These are phyloP conservation scores for Oryza meyeriana DNA, from an alignment of 176 grass and related monocot species.

Conservation along the genomic window DNA sequence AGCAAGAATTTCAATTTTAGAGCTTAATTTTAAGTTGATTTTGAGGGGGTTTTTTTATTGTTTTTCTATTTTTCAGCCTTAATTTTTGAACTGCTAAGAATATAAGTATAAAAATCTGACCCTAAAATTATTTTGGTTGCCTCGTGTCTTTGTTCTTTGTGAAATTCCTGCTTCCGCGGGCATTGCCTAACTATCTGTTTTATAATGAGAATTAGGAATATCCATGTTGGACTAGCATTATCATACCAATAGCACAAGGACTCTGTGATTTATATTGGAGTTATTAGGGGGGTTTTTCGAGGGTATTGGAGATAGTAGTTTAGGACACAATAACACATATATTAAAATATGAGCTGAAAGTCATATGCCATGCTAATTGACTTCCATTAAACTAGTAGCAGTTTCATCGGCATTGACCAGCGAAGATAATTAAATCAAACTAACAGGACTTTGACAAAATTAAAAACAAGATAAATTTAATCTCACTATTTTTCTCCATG, in stretches of 20 bases:
- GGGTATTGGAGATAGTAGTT: neutral
- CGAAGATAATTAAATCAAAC: neutral
- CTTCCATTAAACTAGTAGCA: neutral
- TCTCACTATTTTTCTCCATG: neutral
- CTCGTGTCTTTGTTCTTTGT: neutral
- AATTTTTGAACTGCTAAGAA: no score
- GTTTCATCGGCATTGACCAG: slow-evolving; percentile 8
- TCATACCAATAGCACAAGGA: neutral
- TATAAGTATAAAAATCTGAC: no score
- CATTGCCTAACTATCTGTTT: neutral
- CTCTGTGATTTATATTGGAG: neutral
- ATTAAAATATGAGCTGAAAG: neutral
- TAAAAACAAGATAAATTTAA: neutral
- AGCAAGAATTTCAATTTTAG: no score
- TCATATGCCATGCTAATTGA: neutral
- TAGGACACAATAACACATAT: neutral
- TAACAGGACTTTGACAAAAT: slow-evolving; percentile 9
- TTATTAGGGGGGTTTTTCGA: neutral
- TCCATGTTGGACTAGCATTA: neutral
- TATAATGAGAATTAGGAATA: neutral
- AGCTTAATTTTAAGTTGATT: no score
- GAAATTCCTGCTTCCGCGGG: neutral
- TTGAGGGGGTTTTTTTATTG: no score
- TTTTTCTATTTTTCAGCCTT: no score
- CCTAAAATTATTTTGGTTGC: no score